Evolutionary conservation across 2,329 filamentous ascomycete genomes (phyloP).

Genomic region (Trichophyton simii): DNA sequence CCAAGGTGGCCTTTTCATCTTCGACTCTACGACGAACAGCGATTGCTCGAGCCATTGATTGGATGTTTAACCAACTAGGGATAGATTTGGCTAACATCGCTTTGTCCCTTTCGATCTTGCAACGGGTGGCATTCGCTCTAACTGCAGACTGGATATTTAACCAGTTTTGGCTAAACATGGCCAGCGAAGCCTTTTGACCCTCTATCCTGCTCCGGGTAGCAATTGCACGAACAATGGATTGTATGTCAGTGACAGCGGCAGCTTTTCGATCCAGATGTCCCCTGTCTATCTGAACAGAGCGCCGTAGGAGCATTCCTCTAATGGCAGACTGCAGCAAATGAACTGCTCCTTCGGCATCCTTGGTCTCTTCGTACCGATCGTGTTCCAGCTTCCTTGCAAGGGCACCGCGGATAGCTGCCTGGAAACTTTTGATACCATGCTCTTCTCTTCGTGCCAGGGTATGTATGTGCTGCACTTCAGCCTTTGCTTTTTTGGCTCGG

Average conservation of each 20-base stretch:
- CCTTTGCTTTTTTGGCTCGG: conserved; percentile 42
- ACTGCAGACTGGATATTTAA: conserved; percentile 20
- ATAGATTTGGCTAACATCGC: conserved; percentile 31
- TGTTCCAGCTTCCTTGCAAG: conserved; percentile 30
- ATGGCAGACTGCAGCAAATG: conserved; percentile 43
- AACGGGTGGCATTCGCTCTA: conserved; percentile 17
- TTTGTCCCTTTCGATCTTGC: conserved; percentile 18
- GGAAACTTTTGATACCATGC: conserved; percentile 37
- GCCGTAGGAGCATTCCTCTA: conserved; percentile 32
- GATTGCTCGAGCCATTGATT: not conserved
- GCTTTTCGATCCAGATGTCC: conserved; percentile 17
- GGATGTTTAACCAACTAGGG: not conserved
- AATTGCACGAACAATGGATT: conserved; percentile 18
- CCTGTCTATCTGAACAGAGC: conserved; percentile 9
- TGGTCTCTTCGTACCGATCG: conserved; percentile 48
- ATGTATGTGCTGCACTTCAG: conserved; percentile 32
- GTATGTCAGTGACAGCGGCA: conserved; percentile 22
- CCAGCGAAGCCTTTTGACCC: conserved; percentile 30
- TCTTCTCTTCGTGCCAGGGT: conserved; percentile 28
- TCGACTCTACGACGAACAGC: not conserved
- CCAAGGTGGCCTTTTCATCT: not conserved
- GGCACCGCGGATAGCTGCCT: conserved; percentile 44
- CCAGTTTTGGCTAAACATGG: conserved; percentile 21
- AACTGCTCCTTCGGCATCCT: conserved; percentile 52
- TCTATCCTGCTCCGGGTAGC: conserved; percentile 29